Percentiles rank a stretch among this genome's conserved stretches.
Evolutionary conservation across 805 yeast species (phyloP).

Genomic region (Suhomyces pyralidae): DNA sequence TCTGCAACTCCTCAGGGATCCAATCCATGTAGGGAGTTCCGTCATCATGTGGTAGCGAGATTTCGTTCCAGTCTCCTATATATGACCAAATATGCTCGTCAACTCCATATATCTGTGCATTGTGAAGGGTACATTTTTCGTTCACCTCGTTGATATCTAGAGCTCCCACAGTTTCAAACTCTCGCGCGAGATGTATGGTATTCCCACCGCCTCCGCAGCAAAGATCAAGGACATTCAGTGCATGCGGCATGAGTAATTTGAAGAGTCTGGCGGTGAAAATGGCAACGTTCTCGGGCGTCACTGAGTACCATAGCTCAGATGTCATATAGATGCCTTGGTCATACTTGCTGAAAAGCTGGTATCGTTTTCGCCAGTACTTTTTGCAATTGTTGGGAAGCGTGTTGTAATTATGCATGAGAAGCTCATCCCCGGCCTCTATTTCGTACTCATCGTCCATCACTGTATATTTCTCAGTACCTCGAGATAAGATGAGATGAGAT

Average conservation of each 20-base stretch:
- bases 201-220: constrained; percentile 92
- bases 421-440: constrained; percentile 20
- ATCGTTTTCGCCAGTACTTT: constrained; percentile 65
- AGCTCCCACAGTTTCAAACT: constrained; percentile 56
- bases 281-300: constrained; percentile 80
- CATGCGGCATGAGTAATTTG: constrained; percentile 48
- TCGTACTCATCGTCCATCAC: constrained; percentile 3
- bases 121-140: constrained; percentile 62
- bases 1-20: constrained; percentile 28
- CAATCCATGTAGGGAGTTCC: constrained; percentile 20
- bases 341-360: constrained; percentile 55
- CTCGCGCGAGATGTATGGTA: constrained; percentile 66
- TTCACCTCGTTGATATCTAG: constrained; percentile 61
- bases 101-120: constrained; percentile 62
- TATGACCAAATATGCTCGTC: constrained; percentile 47
- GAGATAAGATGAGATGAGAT: not conserved
- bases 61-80: constrained; percentile 48
- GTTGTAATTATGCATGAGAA: constrained; percentile 35
- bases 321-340: constrained; percentile 71
- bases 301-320: constrained; percentile 79
- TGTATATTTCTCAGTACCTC: not conserved
- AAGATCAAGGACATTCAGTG: constrained; percentile 54
- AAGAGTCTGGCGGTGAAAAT: constrained; percentile 54
- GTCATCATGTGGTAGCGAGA: constrained; percentile 19
- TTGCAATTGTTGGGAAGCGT: constrained; percentile 40